Evolutionary conservation across 2,329 filamentous ascomycete genomes (phyloP).

Genomic region (Colletotrichum neosansevieriae): DNA sequence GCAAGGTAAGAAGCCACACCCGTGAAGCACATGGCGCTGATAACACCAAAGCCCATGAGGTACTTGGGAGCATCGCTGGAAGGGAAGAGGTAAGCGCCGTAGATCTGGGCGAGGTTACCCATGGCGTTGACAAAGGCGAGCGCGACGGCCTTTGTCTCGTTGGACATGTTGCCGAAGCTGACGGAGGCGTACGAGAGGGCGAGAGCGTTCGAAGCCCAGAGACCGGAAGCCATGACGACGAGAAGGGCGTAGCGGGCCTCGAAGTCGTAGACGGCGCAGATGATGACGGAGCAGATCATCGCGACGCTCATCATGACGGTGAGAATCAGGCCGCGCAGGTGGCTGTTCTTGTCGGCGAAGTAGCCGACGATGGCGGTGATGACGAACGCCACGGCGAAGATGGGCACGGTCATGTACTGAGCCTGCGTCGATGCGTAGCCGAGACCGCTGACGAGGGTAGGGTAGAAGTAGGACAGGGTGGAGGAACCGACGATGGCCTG

Average conservation of each 20-base stretch:
- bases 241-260: constrained; percentile 65
- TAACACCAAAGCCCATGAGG: constrained; percentile 53
- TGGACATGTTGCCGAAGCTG: constrained; percentile 62
- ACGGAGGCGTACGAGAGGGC: constrained; percentile 64
- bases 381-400: constrained; percentile 66
- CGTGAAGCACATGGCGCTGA: constrained; percentile 40
- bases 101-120: constrained; percentile 68
- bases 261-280: constrained; percentile 63
- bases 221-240: constrained; percentile 66
- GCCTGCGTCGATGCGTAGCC: constrained; percentile 48
- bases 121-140: constrained; percentile 65
- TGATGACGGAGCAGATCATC: constrained; percentile 53
- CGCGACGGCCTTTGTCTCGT: constrained; percentile 60
- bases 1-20: constrained; percentile 29
- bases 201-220: constrained; percentile 66
- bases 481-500: constrained; percentile 49
- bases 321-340: constrained; percentile 61
- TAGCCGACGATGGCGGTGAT: constrained; percentile 60
- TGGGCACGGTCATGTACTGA: constrained; percentile 59
- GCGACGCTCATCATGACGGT: constrained; percentile 59
- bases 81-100: constrained; percentile 67
- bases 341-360: constrained; percentile 59
- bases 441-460: constrained; percentile 49
- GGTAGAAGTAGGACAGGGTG: constrained; percentile 50
- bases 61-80: constrained; percentile 61